These are phyloP conservation scores for Saksenaea vasiformis DNA, from an alignment of 371 early-diverging fungal genomes.

Conservation along the genomic window DNA sequence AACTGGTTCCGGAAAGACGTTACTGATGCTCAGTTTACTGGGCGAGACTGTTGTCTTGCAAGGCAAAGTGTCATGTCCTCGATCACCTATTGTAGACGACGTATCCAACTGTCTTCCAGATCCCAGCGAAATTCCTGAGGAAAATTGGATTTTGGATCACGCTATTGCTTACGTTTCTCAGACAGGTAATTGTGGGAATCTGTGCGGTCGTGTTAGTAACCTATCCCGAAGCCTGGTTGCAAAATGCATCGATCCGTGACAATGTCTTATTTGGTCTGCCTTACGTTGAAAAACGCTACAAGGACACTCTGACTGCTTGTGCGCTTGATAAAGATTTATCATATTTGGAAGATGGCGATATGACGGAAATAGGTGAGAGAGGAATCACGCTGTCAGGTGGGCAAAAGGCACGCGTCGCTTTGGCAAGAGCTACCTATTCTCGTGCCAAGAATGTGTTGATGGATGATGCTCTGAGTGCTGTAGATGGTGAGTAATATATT, in stretches of 20 bases:
- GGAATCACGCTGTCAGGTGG: slow-evolving; percentile 69
- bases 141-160: slow-evolving; percentile 20
- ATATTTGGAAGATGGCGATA: slow-evolving; percentile 71
- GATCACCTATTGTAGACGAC: slow-evolving; percentile 28
- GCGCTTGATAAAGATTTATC: slow-evolving; percentile 32
- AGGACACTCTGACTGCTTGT: slow-evolving; percentile 58
- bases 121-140: background rate
- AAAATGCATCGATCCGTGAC: slow-evolving; percentile 68
- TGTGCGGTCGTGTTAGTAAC: background rate
- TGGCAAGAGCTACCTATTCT: slow-evolving; percentile 66
- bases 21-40: slow-evolving; percentile 60
- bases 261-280: slow-evolving; percentile 41
- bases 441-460: slow-evolving; percentile 63
- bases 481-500: slow-evolving; percentile 13
- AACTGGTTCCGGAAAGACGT: slow-evolving; percentile 68
- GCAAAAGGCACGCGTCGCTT: slow-evolving; percentile 60
- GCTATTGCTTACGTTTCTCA: slow-evolving; percentile 20
- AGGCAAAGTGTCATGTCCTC: slow-evolving; percentile 43
- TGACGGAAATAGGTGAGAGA: slow-evolving; percentile 86
- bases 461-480: slow-evolving; percentile 73
- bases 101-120: slow-evolving; percentile 2
- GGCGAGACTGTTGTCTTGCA: slow-evolving; percentile 53
- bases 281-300: slow-evolving; percentile 28
- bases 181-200: slow-evolving; percentile 7
- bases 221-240: slow-evolving; percentile 63